Evolutionary conservation across 73 alveolate species (phyloP).

Genomic region (Tetrahymena malaccensis): DNA sequence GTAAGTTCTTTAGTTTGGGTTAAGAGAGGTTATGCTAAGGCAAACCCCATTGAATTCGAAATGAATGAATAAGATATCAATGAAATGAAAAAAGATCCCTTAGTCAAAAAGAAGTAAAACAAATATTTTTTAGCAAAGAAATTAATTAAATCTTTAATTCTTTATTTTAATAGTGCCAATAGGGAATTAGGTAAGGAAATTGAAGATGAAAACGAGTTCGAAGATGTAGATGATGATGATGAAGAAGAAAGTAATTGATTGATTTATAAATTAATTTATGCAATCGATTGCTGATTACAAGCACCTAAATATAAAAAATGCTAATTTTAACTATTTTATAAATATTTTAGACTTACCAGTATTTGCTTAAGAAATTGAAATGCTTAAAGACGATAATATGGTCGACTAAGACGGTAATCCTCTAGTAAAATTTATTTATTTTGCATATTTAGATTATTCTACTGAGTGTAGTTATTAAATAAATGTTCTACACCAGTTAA

Average conservation of each 20-base stretch:
- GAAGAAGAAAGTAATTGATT: background rate
- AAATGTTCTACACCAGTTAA: background rate
- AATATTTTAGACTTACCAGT: conserved; percentile 4
- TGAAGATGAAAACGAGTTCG: conserved; percentile 31
- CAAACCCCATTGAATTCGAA: conserved; percentile 15
- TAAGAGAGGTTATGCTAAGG: conserved; percentile 30
- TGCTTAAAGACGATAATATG: conserved; percentile 6
- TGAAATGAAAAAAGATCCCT: conserved; percentile 17
- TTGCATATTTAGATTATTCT: background rate
- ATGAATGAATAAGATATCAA: conserved; percentile 17
- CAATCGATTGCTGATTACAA: too few species aligned
- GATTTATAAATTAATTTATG: background rate
- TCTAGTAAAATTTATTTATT: background rate
- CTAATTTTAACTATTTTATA: too few species aligned
- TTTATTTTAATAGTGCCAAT: background rate
- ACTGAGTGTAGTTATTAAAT: background rate
- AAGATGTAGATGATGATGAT: conserved; percentile 1
- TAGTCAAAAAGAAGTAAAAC: conserved; percentile 19
- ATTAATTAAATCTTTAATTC: background rate
- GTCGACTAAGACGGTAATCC: conserved; percentile 29
- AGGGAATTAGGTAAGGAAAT: conserved; percentile 18
- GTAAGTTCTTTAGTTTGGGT: conserved; percentile 36
- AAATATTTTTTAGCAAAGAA: background rate
- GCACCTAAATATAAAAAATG: background rate
- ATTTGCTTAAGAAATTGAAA: conserved; percentile 22